Base-by-base conservation (phyloP, 2,329 filamentous ascomycete genomes). In the Aspergillus bombycis region DNA sequence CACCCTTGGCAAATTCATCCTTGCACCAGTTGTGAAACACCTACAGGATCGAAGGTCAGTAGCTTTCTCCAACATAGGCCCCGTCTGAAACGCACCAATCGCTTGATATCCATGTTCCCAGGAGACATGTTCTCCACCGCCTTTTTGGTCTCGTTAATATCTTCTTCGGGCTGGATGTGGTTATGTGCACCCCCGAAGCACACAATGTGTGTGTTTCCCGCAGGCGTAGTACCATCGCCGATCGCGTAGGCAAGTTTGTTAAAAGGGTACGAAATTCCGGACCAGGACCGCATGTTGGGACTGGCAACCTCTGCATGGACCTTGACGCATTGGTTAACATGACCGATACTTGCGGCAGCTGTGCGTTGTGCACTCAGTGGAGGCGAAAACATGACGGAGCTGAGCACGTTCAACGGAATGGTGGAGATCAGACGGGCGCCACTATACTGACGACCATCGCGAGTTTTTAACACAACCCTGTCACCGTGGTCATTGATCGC, bases 1-100 rank as follows among this genome's bases (percentile, higher is more conserved):
- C 81, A 2, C 81, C 81, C 61, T 82, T 80, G 0, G 82, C 77
- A 58, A 79, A 84, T 32, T 81, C 77, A 52, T 84, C 82, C 53
- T 79, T 80, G 10, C 72, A 76, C 82, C 82, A 84, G 61, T 84
- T 83, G 54, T 84, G 81, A 46, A 83, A 84, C 0, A 83, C 78
- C 74, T 74, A 36, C 0, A 32, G n/a, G n/a, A 11, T 57, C 34
- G 10, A 1, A 46, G 23, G 43, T 46, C n/a, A 46, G 43, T n/a
- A 23, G 23, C 2, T 23, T 3, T 21, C 14, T 23, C 2, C 10
- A 2, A 11, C 4, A 7, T 16, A 50, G 28, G 23, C 2, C 14
- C 28, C 23, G 23, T 28, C 11, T 7, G 14, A 19, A 19, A 61
- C 67, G 61, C 32, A 72, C 70, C 50, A 72, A 34, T 41, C 65